Percentiles rank a stretch among this genome's conserved stretches.
Evolutionary conservation across 164 flowering plant genomes (phyloP).

Genomic region (Cinnamomum micranthum): DNA sequence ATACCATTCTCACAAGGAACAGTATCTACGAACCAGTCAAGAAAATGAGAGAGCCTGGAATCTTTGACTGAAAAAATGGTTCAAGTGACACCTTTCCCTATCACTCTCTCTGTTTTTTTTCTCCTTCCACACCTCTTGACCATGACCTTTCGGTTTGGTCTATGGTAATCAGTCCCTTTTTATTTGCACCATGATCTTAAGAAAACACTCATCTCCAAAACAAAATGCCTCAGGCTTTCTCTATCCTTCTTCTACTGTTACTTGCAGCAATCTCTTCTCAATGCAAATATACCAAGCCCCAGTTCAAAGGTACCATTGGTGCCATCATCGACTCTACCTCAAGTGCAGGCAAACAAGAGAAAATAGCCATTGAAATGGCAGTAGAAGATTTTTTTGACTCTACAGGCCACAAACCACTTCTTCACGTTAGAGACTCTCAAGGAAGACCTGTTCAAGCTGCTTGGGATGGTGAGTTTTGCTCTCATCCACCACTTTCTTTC

Average conservation of each 20-base stretch:
- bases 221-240: not conserved
- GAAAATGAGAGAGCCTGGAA: too few species aligned
- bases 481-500: too few species aligned
- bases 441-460: conserved; percentile 26
- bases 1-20: too few species aligned
- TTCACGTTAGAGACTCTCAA: conserved; percentile 20
- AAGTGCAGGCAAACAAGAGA: conserved; percentile 33
- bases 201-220: too few species aligned
- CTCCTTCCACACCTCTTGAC: too few species aligned
- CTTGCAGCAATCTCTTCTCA: not conserved
- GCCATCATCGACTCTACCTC: conserved; percentile 28
- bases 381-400: conserved; percentile 15
- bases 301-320: conserved; percentile 17
- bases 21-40: too few species aligned
- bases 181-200: too few species aligned
- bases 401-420: conserved; percentile 12
- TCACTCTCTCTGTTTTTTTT: too few species aligned
- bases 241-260: not conserved
- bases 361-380: conserved; percentile 37
- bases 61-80: too few species aligned
- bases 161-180: too few species aligned
- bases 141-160: too few species aligned
- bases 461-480: conserved; percentile 18
- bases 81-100: too few species aligned
- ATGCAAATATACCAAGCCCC: not conserved